Evolutionary conservation across 345 rosid species (phyloP).

Genomic region (Streptanthus diversifolius): DNA sequence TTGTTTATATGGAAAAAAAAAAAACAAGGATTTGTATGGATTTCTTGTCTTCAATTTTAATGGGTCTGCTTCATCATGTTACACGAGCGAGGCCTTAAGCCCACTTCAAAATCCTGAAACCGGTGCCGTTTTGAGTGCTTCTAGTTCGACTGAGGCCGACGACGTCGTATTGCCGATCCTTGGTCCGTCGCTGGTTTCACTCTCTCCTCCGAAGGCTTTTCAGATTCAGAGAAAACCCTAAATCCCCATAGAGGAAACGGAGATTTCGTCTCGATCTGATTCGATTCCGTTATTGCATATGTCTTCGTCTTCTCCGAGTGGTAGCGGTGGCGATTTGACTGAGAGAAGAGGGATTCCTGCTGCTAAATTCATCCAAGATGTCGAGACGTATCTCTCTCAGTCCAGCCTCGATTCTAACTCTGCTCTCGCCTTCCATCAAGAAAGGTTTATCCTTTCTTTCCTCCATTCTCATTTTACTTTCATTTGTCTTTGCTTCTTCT

Average conservation of each 20-base stretch:
- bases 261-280: neutral
- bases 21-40: neutral
- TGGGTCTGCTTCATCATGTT: neutral
- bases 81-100: neutral
- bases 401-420: constrained; percentile 72
- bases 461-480: neutral
- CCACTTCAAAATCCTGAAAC: neutral
- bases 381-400: constrained; percentile 62
- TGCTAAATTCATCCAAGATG: constrained; percentile 88
- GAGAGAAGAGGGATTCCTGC: constrained; percentile 93
- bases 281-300: neutral
- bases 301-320: constrained; percentile 38
- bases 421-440: constrained; percentile 86
- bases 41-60: neutral
- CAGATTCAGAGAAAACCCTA: constrained; percentile 20
- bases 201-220: neutral
- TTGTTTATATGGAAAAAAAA: neutral
- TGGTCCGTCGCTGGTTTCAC: constrained; percentile 9
- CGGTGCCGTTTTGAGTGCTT: neutral
- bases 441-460: constrained; percentile 45
- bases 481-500: neutral
- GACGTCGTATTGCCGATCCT: neutral
- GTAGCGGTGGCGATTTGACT: constrained; percentile 30
- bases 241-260: constrained; percentile 14
- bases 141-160: neutral